Evolutionary conservation across 768 basidiomycete species (phyloP), one percentile per base, ranked within the genome.

Genomic region (Boletus rubroflammeus): DNA sequence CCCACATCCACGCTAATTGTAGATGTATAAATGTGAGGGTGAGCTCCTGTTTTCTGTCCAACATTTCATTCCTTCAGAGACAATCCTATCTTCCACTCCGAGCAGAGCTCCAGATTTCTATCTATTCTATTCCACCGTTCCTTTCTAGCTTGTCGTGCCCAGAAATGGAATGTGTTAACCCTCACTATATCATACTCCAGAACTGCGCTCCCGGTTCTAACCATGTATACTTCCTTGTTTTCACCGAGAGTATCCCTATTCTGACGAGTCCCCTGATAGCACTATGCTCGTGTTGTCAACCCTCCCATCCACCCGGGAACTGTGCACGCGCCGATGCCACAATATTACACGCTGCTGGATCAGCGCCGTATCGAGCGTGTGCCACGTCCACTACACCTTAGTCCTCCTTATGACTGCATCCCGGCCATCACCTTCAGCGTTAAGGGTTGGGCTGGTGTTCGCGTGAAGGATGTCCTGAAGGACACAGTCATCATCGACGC

Each of bases 261-360:
- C 28, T 49, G 26, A 63, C 51, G 28, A 26, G 36, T 29, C 26
- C 17, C 9, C 25, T 11, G 10, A 53, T 34, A 69, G 68, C 50
- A 62, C 28, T 60, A 63, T 5, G 3, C 26, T 5, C 38, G 42
- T 6, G 17, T 32, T 2, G 21, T 47, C 1, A 65, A 66, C 35
- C 62, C 60, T 6, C 57, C 67, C 6, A 5, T 11, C 17, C 67
- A 70, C 19, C 67, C 67, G 0, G 52, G 53, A 17, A 23, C 34
- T 1, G 15, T 53, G 51, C 48, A 17, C n/a, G 38, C 29, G 2
- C 34, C 45, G 1, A 69, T 68, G 64, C 67, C 68, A 48, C 46
- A 38, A 14, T 28, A 53, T 21, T 64, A 49, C 13, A 1, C 13
- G n/a, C 21, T 64, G 34, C 45, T 44, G 17, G 58, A 68, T 26